A percentile compares a stretch with the other conserved stretches of the same genome.
These are phyloP conservation scores for Solanum ossicruentum DNA, from an alignment of 257 asterid species.

Conservation along the genomic window DNA sequence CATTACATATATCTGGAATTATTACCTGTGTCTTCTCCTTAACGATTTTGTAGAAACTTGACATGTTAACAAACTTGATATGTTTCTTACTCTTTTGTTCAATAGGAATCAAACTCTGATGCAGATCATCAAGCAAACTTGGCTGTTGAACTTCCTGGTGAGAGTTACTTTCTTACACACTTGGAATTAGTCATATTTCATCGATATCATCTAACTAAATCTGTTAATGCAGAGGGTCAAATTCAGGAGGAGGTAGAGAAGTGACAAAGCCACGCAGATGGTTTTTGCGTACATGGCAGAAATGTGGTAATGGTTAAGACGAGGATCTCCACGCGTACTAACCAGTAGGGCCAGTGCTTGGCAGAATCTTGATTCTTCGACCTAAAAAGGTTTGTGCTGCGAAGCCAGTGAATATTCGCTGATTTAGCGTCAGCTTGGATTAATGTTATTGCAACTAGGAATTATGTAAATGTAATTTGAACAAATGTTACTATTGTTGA, in stretches of 20 bases:
- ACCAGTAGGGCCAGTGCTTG: neutral
- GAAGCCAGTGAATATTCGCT: neutral
- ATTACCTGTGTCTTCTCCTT: neutral
- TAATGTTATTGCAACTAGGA: neutral
- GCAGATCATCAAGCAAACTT: conserved; percentile 93
- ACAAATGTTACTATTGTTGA: neutral
- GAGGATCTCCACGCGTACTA: neutral
- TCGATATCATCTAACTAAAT: neutral
- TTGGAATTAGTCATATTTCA: neutral
- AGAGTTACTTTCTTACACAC: neutral
- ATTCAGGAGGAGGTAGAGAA: conserved; percentile 57
- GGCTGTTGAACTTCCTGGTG: conserved; percentile 81
- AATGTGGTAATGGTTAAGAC: neutral
- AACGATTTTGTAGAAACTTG: neutral
- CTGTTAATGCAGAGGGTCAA: conserved; percentile 48
- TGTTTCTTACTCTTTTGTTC: neutral
- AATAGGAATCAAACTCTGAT: conserved; percentile 76
- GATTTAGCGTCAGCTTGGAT: neutral
- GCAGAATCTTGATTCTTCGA: neutral
- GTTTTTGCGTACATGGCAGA: neutral
- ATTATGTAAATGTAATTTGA: neutral
- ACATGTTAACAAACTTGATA: no score
- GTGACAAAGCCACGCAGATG: conserved; percentile 5
- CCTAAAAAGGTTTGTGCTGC: neutral
- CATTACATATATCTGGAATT: neutral